Evolutionary conservation across 1,284 basidiomycete species (phyloP), one percentile per base, ranked within the genome.

Genomic region (Lentinula novae-zelandiae): DNA sequence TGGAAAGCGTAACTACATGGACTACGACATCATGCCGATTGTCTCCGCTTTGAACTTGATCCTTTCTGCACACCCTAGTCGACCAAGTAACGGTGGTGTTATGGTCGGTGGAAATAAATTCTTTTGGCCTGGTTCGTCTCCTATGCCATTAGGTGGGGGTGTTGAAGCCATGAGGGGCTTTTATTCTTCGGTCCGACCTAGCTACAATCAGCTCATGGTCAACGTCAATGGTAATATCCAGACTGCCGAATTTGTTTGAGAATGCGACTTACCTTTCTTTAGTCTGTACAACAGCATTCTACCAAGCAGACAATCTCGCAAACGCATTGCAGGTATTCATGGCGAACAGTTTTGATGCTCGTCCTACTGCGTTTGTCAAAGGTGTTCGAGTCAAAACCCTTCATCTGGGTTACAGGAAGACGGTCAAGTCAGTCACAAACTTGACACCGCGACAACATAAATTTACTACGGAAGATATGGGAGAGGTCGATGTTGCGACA

Each of bases 231-330:
- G 80, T 79, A 51, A 61, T 72, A 65, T 20, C 27, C 27, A 9
- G 50, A 31, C 10, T 34, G 53, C 57, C 36, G 27, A 20, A 52
- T 59, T 42, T 61, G 56, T 20, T 8, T 22, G 5, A 38, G 36
- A 38, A 42, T 20, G 15, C 46, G 20, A 58, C 58, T 46, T 17
- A 6, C 51, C 31, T 12, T 62, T 53, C 53, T 34, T 12, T 57
- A 81, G 86, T 86, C 2, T 89, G 86, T 68, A 89, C 87, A 15
- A 89, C 89, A 0, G 89, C 89, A 1, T 92, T 92, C 68, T 90
- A 92, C 68, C 78, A 70, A 3, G 77, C 82, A 0, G 82, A 83
- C 12, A 89, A 86, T 64, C 75, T 92, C 2, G 85, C 82, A 0
- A 71, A 78, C 2, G 82, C 83, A 0, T 76, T 91, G 75, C 65